Evolutionary conservation across 2,329 filamentous ascomycete species (phyloP).

Genomic region (Colletotrichum sp.): DNA sequence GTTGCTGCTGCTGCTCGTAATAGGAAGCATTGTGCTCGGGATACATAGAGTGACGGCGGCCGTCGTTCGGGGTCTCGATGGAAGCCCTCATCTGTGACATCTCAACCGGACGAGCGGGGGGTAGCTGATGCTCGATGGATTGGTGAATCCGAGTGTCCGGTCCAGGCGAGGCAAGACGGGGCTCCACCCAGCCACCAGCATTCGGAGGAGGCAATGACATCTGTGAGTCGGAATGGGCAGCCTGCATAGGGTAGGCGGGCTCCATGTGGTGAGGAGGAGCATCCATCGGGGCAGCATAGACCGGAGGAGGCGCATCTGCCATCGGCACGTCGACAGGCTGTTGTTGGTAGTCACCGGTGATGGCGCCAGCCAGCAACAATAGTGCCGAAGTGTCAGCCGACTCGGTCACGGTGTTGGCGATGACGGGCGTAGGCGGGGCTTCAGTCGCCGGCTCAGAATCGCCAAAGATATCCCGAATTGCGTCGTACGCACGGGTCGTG

Average conservation of each 20-base stretch:
- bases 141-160: background rate
- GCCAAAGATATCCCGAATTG: slow-evolving; percentile 45
- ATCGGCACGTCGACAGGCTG: slow-evolving; percentile 1
- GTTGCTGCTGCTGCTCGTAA: background rate
- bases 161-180: slow-evolving; percentile 10
- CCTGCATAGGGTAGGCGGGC: background rate
- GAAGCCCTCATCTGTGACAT: slow-evolving; percentile 18
- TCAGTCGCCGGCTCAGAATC: slow-evolving; percentile 25
- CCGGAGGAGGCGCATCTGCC: background rate
- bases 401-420: background rate
- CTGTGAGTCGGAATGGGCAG: background rate
- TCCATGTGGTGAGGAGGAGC: slow-evolving; percentile 8
- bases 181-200: slow-evolving; percentile 3
- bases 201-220: background rate
- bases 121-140: slow-evolving; percentile 13
- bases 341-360: background rate
- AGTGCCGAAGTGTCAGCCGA: slow-evolving; percentile 6
- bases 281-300: background rate
- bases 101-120: slow-evolving; percentile 19
- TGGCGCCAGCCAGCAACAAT: background rate
- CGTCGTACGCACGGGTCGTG: slow-evolving; percentile 29
- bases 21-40: slow-evolving; percentile 14
- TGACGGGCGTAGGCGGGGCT: slow-evolving; percentile 5
- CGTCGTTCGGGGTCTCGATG: slow-evolving; percentile 8
- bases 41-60: slow-evolving; percentile 15